Percentiles rank a stretch among this genome's conserved stretches.
Evolutionary conservation across 768 basidiomycete species (phyloP).

Genomic region (Cyathus striatus): DNA sequence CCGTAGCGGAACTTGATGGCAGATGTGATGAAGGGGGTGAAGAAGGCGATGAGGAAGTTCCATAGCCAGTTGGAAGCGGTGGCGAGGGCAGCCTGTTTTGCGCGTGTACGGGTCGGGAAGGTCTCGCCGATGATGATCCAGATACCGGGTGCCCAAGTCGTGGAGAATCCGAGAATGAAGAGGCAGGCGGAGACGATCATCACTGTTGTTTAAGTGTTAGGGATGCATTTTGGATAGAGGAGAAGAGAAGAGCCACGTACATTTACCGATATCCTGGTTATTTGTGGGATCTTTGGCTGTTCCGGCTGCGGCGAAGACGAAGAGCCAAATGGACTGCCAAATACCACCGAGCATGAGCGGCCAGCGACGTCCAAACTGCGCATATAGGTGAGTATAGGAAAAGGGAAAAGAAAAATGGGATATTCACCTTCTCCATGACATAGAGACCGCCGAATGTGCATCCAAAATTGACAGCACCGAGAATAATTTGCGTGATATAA

Average conservation of each 20-base stretch:
- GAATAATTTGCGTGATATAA: slow-evolving; percentile 70
- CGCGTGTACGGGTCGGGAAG: slow-evolving; percentile 67
- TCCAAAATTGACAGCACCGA: slow-evolving; percentile 68
- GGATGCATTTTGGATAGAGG: not conserved
- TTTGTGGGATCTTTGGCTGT: slow-evolving; percentile 51
- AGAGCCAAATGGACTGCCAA: slow-evolving; percentile 69
- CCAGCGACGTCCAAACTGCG: slow-evolving; percentile 54
- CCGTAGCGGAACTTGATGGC: slow-evolving; percentile 61
- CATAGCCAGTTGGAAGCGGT: slow-evolving; percentile 64
- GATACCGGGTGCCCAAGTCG: slow-evolving; percentile 69
- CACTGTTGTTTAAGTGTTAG: slow-evolving; percentile 23
- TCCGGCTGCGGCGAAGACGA: slow-evolving; percentile 70
- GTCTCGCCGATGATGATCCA: slow-evolving; percentile 80
- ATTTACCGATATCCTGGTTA: slow-evolving; percentile 46
- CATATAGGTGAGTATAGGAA: slow-evolving; percentile 1
- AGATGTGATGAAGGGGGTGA: slow-evolving; percentile 66
- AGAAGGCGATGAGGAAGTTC: slow-evolving; percentile 73
- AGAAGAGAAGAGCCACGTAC: slow-evolving; percentile 21
- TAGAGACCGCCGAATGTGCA: slow-evolving; percentile 73
- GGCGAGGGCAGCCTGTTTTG: slow-evolving; percentile 65
- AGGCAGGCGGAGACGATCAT: slow-evolving; percentile 67
- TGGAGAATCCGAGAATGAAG: slow-evolving; percentile 69
- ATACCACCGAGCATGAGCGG: slow-evolving; percentile 66
- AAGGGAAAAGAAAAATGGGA: not conserved
- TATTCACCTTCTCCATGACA: slow-evolving; percentile 56